A percentile compares a stretch with the other conserved stretches of the same genome.
Evolutionary conservation across 192 early-diverging fungal genomes (phyloP).

Genomic region (Linnemannia schmuckeri): DNA sequence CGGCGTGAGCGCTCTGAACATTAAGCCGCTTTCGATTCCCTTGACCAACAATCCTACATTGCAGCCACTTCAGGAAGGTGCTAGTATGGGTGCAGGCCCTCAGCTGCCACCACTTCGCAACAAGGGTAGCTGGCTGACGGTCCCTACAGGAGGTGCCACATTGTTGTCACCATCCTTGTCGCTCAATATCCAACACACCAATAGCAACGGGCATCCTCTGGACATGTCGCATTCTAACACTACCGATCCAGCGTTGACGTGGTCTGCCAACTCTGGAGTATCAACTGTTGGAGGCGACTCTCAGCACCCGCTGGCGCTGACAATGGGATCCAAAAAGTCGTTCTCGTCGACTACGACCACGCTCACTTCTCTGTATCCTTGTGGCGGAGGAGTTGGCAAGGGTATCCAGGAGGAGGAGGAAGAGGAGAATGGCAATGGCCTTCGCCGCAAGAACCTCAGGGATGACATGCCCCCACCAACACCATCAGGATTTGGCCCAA

Average conservation of each 20-base stretch:
- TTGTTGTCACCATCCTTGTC: slow-evolving; percentile 37
- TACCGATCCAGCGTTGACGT: slow-evolving; percentile 8
- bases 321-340: slow-evolving; percentile 21
- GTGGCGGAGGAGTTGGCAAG: background rate
- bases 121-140: slow-evolving; percentile 50
- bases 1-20: slow-evolving; percentile 39
- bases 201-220: slow-evolving; percentile 3
- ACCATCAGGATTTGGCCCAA: background rate
- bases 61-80: slow-evolving; percentile 35
- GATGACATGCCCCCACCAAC: slow-evolving; percentile 13
- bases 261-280: slow-evolving; percentile 31
- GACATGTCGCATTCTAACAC: slow-evolving; percentile 26
- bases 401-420: slow-evolving; percentile 44
- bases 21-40: slow-evolving; percentile 41
- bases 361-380: background rate
- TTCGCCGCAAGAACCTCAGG: background rate
- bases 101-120: slow-evolving; percentile 18
- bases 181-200: slow-evolving; percentile 3
- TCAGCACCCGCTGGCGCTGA: background rate
- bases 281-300: slow-evolving; percentile 6
- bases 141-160: slow-evolving; percentile 19
- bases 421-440: background rate
- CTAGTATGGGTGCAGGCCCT: background rate
- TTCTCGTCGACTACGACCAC: slow-evolving; percentile 16
- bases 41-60: slow-evolving; percentile 8